Evolutionary conservation across 768 basidiomycete species (phyloP).

Genomic region (Pulveroboletus sp.): DNA sequence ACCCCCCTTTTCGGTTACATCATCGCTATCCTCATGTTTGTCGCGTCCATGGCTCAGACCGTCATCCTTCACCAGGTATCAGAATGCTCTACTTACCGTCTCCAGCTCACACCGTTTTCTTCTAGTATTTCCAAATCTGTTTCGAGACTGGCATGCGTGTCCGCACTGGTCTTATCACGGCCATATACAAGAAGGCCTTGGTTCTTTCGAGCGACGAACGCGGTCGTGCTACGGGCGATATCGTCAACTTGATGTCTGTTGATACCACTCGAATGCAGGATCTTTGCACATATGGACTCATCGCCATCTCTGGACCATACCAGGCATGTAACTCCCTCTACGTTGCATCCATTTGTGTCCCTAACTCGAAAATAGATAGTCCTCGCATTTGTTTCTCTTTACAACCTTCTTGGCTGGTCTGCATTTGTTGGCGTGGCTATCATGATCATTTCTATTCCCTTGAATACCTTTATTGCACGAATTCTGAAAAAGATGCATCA

Average conservation of each 20-base stretch:
- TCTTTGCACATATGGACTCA: constrained; percentile 77
- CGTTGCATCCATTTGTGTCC: not conserved
- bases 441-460: constrained; percentile 78
- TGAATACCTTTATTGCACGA: constrained; percentile 70
- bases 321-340: constrained; percentile 45
- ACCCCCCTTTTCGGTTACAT: constrained; percentile 64
- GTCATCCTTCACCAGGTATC: constrained; percentile 71
- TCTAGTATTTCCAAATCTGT: constrained; percentile 79
- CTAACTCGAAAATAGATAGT: constrained; percentile 48
- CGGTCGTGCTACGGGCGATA: constrained; percentile 79
- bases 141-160: constrained; percentile 92
- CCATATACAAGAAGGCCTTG: constrained; percentile 83
- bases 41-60: constrained; percentile 73
- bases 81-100: not conserved
- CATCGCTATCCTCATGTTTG: constrained; percentile 77
- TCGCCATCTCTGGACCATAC: constrained; percentile 79
- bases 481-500: constrained; percentile 74
- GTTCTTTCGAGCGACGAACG: constrained; percentile 84
- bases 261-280: constrained; percentile 78
- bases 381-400: constrained; percentile 86
- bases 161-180: constrained; percentile 79
- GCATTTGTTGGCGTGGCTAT: constrained; percentile 86
- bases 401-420: constrained; percentile 86
- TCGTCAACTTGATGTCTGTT: constrained; percentile 92
- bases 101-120: not conserved